phyloP scores from a whole-genome alignment of 495 filamentous ascomycete genomes.

The Letharia columbiana region DNA sequence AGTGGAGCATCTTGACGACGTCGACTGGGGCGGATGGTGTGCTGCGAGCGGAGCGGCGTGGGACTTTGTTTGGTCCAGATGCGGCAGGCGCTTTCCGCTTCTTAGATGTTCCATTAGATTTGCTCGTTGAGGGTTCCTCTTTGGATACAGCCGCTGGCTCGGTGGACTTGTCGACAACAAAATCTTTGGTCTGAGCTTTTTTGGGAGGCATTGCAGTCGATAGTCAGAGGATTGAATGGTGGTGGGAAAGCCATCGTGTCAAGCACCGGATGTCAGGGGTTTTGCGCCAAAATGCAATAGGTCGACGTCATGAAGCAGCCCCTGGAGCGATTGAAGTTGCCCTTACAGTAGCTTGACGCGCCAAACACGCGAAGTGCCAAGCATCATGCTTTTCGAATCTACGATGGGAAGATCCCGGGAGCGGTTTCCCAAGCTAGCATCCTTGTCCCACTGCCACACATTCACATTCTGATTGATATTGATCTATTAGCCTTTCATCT shows the following conservation, averaged over 20 bases:
- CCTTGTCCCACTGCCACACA: neutral
- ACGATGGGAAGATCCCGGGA: no score
- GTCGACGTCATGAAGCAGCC: neutral
- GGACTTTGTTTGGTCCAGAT: conserved; percentile 18
- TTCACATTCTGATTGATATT: neutral
- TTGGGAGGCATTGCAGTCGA: conserved; percentile 21
- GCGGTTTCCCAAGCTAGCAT: no score
- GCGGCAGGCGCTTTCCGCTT: conserved; percentile 21
- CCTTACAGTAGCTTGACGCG: neutral
- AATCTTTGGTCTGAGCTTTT: conserved; percentile 9
- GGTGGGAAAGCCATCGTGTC: conserved; percentile 5
- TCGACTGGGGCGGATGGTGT: conserved; percentile 9
- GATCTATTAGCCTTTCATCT: no score
- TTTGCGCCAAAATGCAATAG: neutral
- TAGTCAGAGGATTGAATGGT: neutral
- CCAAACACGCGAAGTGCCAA: neutral
- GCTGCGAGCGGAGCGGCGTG: conserved; percentile 22
- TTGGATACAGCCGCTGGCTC: conserved; percentile 3
- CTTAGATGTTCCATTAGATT: neutral
- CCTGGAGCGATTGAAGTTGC: neutral
- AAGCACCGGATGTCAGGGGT: neutral
- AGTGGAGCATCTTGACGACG: conserved; percentile 24
- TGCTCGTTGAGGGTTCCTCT: neutral
- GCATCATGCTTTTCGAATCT: no score
- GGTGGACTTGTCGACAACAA: neutral